A percentile compares a stretch with the other conserved stretches of the same genome.
phyloP scores from a whole-genome alignment of 2,329 filamentous ascomycete species.

The Sordariomycetes sp. region DNA sequence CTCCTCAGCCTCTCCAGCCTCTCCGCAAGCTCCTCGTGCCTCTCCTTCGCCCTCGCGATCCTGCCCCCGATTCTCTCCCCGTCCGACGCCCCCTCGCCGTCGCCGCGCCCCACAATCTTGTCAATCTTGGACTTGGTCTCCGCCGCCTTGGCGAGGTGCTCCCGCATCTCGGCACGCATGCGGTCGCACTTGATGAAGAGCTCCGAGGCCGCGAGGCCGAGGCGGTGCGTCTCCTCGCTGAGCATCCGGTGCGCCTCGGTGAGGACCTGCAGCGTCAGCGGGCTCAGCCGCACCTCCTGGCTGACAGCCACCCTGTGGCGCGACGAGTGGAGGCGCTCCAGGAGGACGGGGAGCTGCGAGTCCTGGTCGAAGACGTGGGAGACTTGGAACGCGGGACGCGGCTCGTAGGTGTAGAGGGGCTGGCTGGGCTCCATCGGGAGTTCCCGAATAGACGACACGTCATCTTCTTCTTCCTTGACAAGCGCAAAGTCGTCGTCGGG shows the following conservation, averaged over 20 bases:
- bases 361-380: constrained; percentile 44
- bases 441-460: not conserved
- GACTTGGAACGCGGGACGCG: constrained; percentile 54
- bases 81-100: constrained; percentile 37
- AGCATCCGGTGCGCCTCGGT: constrained; percentile 61
- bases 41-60: constrained; percentile 36
- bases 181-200: constrained; percentile 59
- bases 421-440: constrained; percentile 10
- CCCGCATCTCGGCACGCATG: constrained; percentile 52
- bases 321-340: constrained; percentile 43
- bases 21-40: constrained; percentile 41
- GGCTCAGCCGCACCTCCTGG: constrained; percentile 56
- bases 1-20: constrained; percentile 45
- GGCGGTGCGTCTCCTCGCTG: constrained; percentile 52
- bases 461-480: constrained; percentile 9
- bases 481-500: constrained; percentile 37
- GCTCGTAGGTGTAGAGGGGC: constrained; percentile 41
- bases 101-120: constrained; percentile 33
- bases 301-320: constrained; percentile 47
- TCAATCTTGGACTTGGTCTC: constrained; percentile 56
- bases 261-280: constrained; percentile 57
- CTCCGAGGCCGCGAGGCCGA: constrained; percentile 58
- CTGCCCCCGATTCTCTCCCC: constrained; percentile 37
- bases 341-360: constrained; percentile 40
- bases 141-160: constrained; percentile 53